phyloP scores from a whole-genome alignment of 2,329 filamentous ascomycete genomes.

The Cercospora sp. region DNA sequence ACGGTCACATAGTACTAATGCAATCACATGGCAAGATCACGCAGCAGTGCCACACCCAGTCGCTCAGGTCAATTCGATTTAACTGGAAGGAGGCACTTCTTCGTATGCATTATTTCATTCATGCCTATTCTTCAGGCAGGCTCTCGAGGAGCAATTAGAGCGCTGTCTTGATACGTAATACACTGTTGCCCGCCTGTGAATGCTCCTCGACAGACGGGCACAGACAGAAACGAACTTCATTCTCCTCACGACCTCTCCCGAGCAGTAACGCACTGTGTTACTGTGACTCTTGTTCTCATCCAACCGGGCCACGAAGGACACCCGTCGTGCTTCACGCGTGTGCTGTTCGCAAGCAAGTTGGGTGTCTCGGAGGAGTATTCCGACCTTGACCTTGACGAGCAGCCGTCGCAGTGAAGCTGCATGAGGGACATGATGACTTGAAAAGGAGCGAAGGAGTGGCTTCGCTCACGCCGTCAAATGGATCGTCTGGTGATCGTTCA shows the following conservation, averaged over 20 bases:
- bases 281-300: background rate
- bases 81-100: background rate
- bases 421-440: background rate
- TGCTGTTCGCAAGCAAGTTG: background rate
- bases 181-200: slow-evolving; percentile 1
- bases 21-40: background rate
- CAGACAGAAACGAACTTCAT: slow-evolving; percentile 12
- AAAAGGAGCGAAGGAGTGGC: background rate
- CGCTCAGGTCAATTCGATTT: background rate
- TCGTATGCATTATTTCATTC: slow-evolving; percentile 11
- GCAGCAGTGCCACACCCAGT: background rate
- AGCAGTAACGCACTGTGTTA: background rate
- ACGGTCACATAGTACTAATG: background rate
- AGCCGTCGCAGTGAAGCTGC: background rate
- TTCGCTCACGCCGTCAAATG: slow-evolving; percentile 27
- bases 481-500: slow-evolving; percentile 77
- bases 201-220: background rate
- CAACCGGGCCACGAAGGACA: background rate
- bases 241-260: background rate
- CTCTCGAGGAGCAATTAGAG: background rate
- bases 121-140: background rate
- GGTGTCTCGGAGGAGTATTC: background rate
- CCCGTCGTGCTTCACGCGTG: background rate
- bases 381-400: background rate
- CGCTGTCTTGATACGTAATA: slow-evolving; percentile 12